A percentile compares a stretch with the other conserved stretches of the same genome.
Evolutionary conservation across 2,329 filamentous ascomycete species (phyloP).

Genomic region (Cladosporium sphaerospermum): DNA sequence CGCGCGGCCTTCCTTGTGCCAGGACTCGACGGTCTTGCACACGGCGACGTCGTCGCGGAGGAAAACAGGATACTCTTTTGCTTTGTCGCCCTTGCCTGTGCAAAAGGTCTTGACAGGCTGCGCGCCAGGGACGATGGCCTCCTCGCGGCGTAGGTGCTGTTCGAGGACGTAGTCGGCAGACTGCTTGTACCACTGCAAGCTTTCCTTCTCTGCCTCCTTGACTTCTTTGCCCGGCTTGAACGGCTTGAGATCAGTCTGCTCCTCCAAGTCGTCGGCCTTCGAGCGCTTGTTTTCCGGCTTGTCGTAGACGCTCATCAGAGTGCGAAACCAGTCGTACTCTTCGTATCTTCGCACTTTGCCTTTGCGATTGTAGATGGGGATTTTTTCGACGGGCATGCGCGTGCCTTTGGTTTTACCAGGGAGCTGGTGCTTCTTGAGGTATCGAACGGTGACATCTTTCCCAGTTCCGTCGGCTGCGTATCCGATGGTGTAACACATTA

Average conservation of each 20-base stretch:
- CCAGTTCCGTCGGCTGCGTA: slow-evolving; percentile 79
- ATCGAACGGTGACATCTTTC: slow-evolving; percentile 90
- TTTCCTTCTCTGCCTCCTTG: slow-evolving; percentile 46
- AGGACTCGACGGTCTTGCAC: slow-evolving; percentile 89
- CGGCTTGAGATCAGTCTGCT: slow-evolving; percentile 68
- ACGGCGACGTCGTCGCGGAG: slow-evolving; percentile 69
- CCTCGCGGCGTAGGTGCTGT: slow-evolving; percentile 83
- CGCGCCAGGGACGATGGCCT: slow-evolving; percentile 68
- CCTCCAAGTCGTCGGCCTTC: slow-evolving; percentile 71
- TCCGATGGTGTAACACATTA: slow-evolving; percentile 83
- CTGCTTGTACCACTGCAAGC: slow-evolving; percentile 79
- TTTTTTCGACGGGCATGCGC: slow-evolving; percentile 70
- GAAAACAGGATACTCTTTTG: slow-evolving; percentile 74
- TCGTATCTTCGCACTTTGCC: slow-evolving; percentile 74
- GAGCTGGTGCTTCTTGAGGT: slow-evolving; percentile 72
- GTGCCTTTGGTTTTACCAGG: slow-evolving; percentile 87
- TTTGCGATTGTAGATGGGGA: slow-evolving; percentile 69
- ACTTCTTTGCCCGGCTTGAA: slow-evolving; percentile 55
- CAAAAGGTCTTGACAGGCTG: slow-evolving; percentile 68
- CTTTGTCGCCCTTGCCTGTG: slow-evolving; percentile 65
- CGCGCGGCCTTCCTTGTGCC: slow-evolving; percentile 91
- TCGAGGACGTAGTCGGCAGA: slow-evolving; percentile 80
- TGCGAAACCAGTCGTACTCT: slow-evolving; percentile 82
- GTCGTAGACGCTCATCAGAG: slow-evolving; percentile 67
- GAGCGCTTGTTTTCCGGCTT: slow-evolving; percentile 52